Evolutionary conservation across 768 basidiomycete species (phyloP).

Genomic region (Sarcomyxa edulis): DNA sequence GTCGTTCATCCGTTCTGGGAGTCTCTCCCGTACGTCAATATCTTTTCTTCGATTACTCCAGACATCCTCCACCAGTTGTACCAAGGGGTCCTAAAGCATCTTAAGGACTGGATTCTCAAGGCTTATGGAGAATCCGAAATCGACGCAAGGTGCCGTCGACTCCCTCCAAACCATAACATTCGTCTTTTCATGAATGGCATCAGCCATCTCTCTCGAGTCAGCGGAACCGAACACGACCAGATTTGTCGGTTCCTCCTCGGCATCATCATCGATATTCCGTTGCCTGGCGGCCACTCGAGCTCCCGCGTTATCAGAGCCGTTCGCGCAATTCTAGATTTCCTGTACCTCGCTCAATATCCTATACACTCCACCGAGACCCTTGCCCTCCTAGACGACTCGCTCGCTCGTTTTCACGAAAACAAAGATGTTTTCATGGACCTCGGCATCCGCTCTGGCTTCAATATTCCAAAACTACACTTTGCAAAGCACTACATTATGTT

Average conservation of each 20-base stretch:
- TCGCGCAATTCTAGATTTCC: constrained; percentile 26
- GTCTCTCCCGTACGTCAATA: constrained; percentile 31
- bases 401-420: constrained; percentile 19
- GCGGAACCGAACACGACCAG: constrained; percentile 30
- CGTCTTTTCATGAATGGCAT: constrained; percentile 33
- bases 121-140: constrained; percentile 23
- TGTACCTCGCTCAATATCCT: constrained; percentile 23
- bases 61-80: constrained; percentile 45
- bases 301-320: constrained; percentile 13
- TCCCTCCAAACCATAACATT: constrained; percentile 22
- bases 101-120: constrained; percentile 27
- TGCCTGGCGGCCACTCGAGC: constrained; percentile 7
- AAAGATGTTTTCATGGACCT: constrained; percentile 21
- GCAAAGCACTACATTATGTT: constrained; percentile 2
- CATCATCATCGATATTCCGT: constrained; percentile 15
- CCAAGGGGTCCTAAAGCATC: constrained; percentile 41
- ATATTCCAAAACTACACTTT: constrained; percentile 8
- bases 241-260: constrained; percentile 22
- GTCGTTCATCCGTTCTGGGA: constrained; percentile 33
- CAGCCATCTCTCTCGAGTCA: constrained; percentile 27
- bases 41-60: constrained; percentile 35
- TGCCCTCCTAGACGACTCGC: constrained; percentile 14
- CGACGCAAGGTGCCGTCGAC: constrained; percentile 27
- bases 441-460: constrained; percentile 7
- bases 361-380: constrained; percentile 21